These are phyloP conservation scores for Botryosphaeria agaves DNA, from an alignment of 2,329 filamentous ascomycete species.

Conservation along the genomic window DNA sequence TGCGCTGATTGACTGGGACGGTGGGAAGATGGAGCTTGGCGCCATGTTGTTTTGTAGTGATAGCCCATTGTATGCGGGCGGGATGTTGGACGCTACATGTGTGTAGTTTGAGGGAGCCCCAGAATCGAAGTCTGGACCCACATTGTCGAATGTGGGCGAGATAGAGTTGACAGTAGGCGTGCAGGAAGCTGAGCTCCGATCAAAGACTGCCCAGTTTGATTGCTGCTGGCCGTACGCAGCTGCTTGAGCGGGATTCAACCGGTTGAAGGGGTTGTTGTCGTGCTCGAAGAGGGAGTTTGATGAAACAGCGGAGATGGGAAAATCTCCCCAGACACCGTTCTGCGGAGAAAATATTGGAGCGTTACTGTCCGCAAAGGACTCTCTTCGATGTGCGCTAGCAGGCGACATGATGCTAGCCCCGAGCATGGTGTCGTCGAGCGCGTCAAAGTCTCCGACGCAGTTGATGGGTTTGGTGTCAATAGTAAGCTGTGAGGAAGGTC, in stretches of 20 bases:
- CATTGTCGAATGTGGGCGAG: conserved; percentile 47
- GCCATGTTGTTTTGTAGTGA: conserved; percentile 22
- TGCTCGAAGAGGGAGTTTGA: conserved; percentile 30
- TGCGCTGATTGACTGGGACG: conserved; percentile 15
- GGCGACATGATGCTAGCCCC: conserved; percentile 34
- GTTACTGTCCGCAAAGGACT: conserved; percentile 29
- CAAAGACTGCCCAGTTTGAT: conserved; percentile 42
- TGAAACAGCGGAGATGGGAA: conserved; percentile 22
- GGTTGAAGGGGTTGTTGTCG: conserved; percentile 44
- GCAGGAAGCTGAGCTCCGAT: conserved; percentile 49
- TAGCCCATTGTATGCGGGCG: conserved; percentile 19
- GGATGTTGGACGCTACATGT: conserved; percentile 23
- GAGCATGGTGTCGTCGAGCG: conserved; percentile 31
- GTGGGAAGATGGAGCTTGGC: conserved; percentile 32
- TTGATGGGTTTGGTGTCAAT: conserved; percentile 19
- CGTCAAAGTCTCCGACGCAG: conserved; percentile 33
- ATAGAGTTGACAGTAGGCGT: conserved; percentile 59
- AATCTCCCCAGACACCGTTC: conserved; percentile 33
- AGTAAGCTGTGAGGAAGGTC: conserved; percentile 16
- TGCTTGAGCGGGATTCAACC: conserved; percentile 33
- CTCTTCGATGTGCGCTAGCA: conserved; percentile 21
- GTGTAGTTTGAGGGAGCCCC: conserved; percentile 22
- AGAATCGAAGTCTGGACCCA: conserved; percentile 33
- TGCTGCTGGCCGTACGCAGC: conserved; percentile 28
- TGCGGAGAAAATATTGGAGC: conserved; percentile 34